Evolutionary conservation across 2,329 filamentous ascomycete genomes (phyloP), one percentile per base, ranked within the genome.

Genomic region (Byssochlamys sp.): DNA sequence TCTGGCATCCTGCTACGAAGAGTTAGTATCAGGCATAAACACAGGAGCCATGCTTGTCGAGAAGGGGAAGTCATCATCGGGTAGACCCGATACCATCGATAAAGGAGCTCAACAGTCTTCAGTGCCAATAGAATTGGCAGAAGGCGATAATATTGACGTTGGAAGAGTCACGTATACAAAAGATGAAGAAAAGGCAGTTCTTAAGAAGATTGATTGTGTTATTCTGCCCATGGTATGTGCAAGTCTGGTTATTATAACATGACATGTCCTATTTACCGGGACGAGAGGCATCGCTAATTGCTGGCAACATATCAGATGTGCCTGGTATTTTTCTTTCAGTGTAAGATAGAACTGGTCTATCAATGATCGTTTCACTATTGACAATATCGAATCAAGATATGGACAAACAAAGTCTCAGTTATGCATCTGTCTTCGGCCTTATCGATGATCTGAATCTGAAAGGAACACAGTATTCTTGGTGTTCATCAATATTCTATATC

Each of bases 401-500:
- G 10, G 67, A 69, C 57, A 69, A 68, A 53, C 78, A 80, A 54
- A 77, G 73, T 57, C 68, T 81, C 1, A 77, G 73, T 60, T 81
- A 81, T 63, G 78, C 50, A 75, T 78, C 58, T 0, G 63, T 69
- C 14, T 68, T 66, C 59, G 78, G 78, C 6, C 69, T 81, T 0
- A 73, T 76, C 14, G 70, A 71, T 1, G 78, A 81, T 57, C 69
- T 81, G 6, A 64, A 75, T 0, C 66, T 81, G 61, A 74, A 72
- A 1, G 73, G 72, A 51, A 65, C 64, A 2, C 72, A 82, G 55
- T 81, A 79, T 60, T 80, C 77, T 1, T 81, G 79, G 79, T 74
- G 69, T 29, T 74, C 68, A 14, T 67, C 66, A 2, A 66, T 69
- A 31, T 69, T 68, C 55, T 69, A 65, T 28, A 55, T 80, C 27